phyloP scores from a whole-genome alignment of 345 rosid species.

The Salix brachista region DNA sequence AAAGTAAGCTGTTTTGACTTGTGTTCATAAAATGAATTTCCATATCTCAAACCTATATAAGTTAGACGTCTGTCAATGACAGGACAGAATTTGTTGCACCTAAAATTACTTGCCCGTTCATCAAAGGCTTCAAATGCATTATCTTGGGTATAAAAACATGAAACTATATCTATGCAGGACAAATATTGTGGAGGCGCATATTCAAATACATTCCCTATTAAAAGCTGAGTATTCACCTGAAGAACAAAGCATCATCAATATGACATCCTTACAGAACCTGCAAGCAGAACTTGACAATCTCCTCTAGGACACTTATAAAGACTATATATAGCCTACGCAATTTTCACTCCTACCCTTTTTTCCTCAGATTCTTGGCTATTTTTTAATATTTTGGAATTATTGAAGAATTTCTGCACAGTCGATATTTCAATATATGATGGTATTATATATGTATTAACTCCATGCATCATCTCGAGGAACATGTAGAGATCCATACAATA shows the following conservation, averaged over 20 bases:
- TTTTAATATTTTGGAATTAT: background rate
- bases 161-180: conserved; percentile 49
- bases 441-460: too few species aligned
- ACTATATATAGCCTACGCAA: background rate
- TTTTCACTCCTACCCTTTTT: background rate
- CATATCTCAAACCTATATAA: background rate
- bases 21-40: background rate
- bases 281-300: conserved; percentile 74
- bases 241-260: conserved; percentile 61
- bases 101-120: background rate
- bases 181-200: conserved; percentile 90
- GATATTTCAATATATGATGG: too few species aligned
- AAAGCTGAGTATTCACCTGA: conserved; percentile 68
- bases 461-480: too few species aligned
- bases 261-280: conserved; percentile 59
- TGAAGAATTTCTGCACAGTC: too few species aligned
- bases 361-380: background rate
- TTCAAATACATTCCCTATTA: conserved; percentile 66
- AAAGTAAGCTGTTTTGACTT: conserved; percentile 48
- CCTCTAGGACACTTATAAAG: conserved; percentile 26
- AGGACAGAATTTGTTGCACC: too few species aligned
- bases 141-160: background rate
- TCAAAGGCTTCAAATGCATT: background rate
- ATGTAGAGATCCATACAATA: background rate
- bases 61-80: background rate